Percentiles rank a stretch among this genome's conserved stretches.
Conservation (phyloP, 2,329 filamentous ascomycete species). For the Paecilomyces dactylethromorphus region DNA sequence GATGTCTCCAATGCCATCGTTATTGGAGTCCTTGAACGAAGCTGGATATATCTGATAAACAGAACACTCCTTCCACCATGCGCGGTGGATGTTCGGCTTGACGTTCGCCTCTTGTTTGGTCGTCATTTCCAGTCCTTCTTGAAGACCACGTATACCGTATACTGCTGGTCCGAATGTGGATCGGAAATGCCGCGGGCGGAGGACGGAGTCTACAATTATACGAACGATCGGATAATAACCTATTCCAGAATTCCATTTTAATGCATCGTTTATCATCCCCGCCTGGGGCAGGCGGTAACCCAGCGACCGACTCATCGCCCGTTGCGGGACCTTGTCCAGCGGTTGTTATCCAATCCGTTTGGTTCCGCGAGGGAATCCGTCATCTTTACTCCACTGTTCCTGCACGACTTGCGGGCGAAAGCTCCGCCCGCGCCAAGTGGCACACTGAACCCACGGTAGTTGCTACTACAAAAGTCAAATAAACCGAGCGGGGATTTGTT, state of each 20-base stretch:
- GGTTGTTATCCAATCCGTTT: background rate
- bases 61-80: constrained; percentile 54
- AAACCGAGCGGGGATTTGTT: background rate
- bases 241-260: background rate
- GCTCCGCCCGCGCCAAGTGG: background rate
- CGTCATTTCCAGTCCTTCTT: background rate
- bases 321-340: background rate
- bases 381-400: constrained; percentile 3
- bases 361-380: background rate
- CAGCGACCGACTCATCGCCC: background rate
- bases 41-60: constrained; percentile 57
- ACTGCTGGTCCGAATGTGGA: background rate
- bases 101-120: constrained; percentile 2
- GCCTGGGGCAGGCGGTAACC: background rate
- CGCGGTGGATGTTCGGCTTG: constrained; percentile 16
- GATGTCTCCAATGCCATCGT: constrained; percentile 57
- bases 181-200: background rate
- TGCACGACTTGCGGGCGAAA: background rate
- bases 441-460: background rate
- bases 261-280: background rate
- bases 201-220: background rate
- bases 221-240: background rate
- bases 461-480: background rate
- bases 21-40: constrained; percentile 47
- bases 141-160: background rate